phyloP scores from a whole-genome alignment of 208 protist species.

The Entamoeba histolytica region DNA sequence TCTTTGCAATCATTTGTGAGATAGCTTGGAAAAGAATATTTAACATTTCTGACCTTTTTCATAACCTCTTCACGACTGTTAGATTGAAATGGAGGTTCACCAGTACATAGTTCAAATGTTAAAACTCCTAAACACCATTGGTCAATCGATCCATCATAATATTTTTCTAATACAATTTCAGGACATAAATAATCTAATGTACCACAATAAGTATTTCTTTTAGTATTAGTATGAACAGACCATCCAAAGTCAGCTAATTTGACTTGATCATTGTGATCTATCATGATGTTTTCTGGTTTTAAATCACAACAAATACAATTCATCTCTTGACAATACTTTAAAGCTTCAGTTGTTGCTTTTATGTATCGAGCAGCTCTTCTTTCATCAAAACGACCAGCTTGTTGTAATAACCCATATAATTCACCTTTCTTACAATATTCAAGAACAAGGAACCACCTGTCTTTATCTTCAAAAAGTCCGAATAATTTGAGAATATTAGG shows the following conservation, averaged over 20 bases:
- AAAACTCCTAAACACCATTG: too few species aligned
- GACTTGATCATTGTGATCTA: constrained; percentile 13
- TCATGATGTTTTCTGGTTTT: constrained; percentile 31
- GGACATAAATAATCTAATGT: constrained; percentile 31
- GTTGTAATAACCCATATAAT: not conserved
- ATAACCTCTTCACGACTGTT: too few species aligned
- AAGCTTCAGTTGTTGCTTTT: not conserved
- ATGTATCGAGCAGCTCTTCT: not conserved
- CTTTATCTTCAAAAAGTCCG: not conserved
- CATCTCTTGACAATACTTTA: not conserved
- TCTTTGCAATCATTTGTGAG: not conserved
- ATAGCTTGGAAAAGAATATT: too few species aligned
- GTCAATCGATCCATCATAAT: too few species aligned
- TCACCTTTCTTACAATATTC: not conserved
- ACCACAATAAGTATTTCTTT: constrained; percentile 21
- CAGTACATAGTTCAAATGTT: not conserved
- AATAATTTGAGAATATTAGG: constrained; percentile 1
- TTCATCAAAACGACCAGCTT: not conserved
- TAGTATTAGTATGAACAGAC: not conserved
- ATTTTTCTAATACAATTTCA: constrained; percentile 18
- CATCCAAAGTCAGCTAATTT: constrained; percentile 39
- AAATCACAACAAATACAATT: constrained; percentile 26
- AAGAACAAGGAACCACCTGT: not conserved
- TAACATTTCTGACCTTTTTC: too few species aligned
- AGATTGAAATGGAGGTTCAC: too few species aligned